Evolutionary conservation across 1,284 basidiomycete genomes (phyloP).

Genomic region (Fomes fomentarius): DNA sequence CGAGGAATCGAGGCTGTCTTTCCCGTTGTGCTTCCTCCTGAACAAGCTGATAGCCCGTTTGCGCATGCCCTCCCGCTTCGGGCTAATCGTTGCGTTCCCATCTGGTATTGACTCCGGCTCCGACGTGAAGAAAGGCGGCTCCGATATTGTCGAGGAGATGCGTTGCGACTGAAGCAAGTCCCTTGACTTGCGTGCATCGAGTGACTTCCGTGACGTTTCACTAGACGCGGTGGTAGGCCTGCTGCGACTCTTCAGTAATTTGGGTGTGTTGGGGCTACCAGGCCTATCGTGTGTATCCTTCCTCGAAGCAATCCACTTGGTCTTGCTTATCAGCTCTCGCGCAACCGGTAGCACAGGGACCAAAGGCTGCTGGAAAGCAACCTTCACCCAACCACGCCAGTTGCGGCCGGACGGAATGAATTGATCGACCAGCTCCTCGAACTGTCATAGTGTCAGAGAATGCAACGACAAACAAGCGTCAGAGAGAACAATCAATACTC

Average conservation of each 20-base stretch:
- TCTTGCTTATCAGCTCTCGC: constrained; percentile 74
- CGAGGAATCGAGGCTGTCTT: constrained; percentile 28
- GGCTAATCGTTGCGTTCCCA: constrained; percentile 14
- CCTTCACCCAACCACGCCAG: constrained; percentile 82
- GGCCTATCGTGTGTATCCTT: constrained; percentile 31
- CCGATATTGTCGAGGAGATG: constrained; percentile 2
- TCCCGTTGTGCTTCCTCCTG: constrained; percentile 30
- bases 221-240: constrained; percentile 1
- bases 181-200: not conserved
- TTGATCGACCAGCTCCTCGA: constrained; percentile 82
- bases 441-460: constrained; percentile 44
- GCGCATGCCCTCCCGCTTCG: constrained; percentile 15
- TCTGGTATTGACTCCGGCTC: constrained; percentile 27
- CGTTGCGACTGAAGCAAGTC: not conserved
- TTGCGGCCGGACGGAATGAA: constrained; percentile 77
- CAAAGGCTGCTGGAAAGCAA: constrained; percentile 77
- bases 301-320: constrained; percentile 63
- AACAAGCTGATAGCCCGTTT: constrained; percentile 47
- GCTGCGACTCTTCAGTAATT: constrained; percentile 16
- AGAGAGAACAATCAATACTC: constrained; percentile 33
- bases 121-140: constrained; percentile 20
- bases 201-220: not conserved
- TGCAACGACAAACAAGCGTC: not conserved
- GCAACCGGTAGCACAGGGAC: constrained; percentile 76
- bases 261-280: constrained; percentile 21